A percentile compares a stretch with the other conserved stretches of the same genome.
These are phyloP conservation scores for Moringa oleifera DNA, from an alignment of 345 rosid genomes.

Conservation along the genomic window DNA sequence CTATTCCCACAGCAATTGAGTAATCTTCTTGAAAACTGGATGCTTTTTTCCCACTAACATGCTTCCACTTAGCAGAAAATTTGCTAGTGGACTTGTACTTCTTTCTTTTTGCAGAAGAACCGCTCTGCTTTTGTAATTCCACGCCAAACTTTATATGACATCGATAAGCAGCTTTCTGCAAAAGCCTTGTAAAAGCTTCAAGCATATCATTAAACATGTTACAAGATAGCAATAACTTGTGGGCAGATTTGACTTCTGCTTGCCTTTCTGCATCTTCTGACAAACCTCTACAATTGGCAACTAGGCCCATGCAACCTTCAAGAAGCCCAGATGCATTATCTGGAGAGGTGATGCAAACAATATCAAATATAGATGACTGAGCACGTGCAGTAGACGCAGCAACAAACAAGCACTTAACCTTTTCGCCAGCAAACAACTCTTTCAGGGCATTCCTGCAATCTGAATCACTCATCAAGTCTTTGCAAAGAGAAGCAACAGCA, in stretches of 20 bases:
- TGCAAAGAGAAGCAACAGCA: constrained; percentile 53
- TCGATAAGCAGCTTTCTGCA: constrained; percentile 69
- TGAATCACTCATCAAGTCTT: constrained; percentile 43
- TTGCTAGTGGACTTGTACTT: constrained; percentile 45
- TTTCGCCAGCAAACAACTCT: constrained; percentile 48
- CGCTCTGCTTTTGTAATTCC: constrained; percentile 45
- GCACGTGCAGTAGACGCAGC: constrained; percentile 56
- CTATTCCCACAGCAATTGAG: constrained; percentile 61
- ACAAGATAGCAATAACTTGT: constrained; percentile 60
- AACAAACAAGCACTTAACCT: constrained; percentile 46
- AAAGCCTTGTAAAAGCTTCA: constrained; percentile 40
- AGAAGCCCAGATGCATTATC: constrained; percentile 43
- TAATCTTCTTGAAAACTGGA: constrained; percentile 64
- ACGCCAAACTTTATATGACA: constrained; percentile 71
- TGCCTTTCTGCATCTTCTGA: constrained; percentile 52
- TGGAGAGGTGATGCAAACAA: constrained; percentile 43
- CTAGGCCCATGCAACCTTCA: constrained; percentile 54
- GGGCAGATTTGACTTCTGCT: constrained; percentile 70
- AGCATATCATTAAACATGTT: constrained; percentile 48
- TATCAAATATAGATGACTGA: constrained; percentile 57
- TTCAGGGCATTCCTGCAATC: constrained; percentile 44
- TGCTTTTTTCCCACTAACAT: constrained; percentile 39
- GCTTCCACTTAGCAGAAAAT: constrained; percentile 54
- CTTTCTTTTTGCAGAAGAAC: constrained; percentile 42
- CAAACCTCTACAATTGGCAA: constrained; percentile 52